Base-by-base conservation (phyloP, 192 early-diverging fungal genomes). In the Diversispora eburnea region DNA sequence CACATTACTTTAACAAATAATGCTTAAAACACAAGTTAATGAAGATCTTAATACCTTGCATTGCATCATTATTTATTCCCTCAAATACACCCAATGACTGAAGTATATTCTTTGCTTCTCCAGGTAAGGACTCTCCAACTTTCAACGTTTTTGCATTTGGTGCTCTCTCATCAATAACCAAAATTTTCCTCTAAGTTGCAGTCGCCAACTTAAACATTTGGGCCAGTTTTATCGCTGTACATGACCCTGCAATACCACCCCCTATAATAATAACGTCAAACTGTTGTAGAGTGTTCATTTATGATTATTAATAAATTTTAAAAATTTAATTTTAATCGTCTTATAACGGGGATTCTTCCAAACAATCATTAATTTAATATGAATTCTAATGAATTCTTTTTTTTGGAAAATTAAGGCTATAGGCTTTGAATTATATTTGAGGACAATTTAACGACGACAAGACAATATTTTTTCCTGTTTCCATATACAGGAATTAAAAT, bases 201-300 rank as follows among this genome's bases (percentile, higher is more conserved):
- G 17, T 54, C 8, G 69, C 46, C 17, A 22, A 70, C 4, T 20
- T 20, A 10, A 70, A 45, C 41, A 71, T 45, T n/a, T 70, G 69
- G 41, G 69, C 19, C 9, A 70, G 19, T 22, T 33, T 70, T 70
- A 70, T 70, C 57, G 54, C 55, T 8, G 41, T 43, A 45, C 4
- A 43, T 70, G 69, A 70, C 3, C 41, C 54, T 45, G 69, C 55
- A 10, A 70, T 43, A 43, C 69, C 69, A 58, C 69, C 25, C 17
- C 42, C 55, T 58, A 70, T 70, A 43, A 70, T 70, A 0, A 70
- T 70, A 57, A 70, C 69, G 20, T 71, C 69, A 58, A 58, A 71
- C 25, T 33, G 25, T 33, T 33, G 25, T 33, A 3, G 25, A 25
- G n/a, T 22, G 33, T 10, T 71, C 51, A 17, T 52, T 4, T 52